Percentiles rank a stretch among this genome's conserved stretches.
Conservation (phyloP, 257 asterid species). For the Scutellaria barbata region DNA sequence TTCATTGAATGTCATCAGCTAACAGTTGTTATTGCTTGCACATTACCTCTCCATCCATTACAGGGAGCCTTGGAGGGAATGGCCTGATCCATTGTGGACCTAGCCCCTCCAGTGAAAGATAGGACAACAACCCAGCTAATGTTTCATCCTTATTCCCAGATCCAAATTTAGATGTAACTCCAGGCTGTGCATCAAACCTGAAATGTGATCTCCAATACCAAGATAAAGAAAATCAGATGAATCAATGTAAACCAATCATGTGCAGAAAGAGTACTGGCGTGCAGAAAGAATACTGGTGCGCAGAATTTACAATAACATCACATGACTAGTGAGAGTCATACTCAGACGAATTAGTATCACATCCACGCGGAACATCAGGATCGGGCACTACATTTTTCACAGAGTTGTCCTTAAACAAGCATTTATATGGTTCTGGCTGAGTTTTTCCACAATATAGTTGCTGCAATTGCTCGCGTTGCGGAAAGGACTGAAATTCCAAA, state of each 20-base stretch:
- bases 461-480: conserved; percentile 75
- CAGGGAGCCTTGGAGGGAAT: conserved; percentile 88
- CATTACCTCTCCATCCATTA: conserved; percentile 86
- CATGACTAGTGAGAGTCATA: conserved; percentile 49
- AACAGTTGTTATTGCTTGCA: conserved; percentile 28
- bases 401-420: conserved; percentile 60
- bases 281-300: conserved; percentile 21
- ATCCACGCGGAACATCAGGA: conserved; percentile 90
- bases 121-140: conserved; percentile 65
- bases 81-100: conserved; percentile 95
- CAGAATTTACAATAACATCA: conserved; percentile 22
- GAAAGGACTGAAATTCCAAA: conserved; percentile 61
- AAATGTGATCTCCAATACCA: conserved; percentile 33
- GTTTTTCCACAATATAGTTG: conserved; percentile 67
- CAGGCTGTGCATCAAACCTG: conserved; percentile 89
- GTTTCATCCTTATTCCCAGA: conserved; percentile 84
- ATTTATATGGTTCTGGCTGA: conserved; percentile 56
- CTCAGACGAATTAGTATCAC: conserved; percentile 84
- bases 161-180: conserved; percentile 79
- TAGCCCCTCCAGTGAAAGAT: conserved; percentile 71
- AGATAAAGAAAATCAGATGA: conserved; percentile 27
- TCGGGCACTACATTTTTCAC: conserved; percentile 73
- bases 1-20: conserved; percentile 23
- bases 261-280: neutral
- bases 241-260: conserved; percentile 14